These are phyloP conservation scores for Trypanosoma melophagium DNA, from an alignment of 208 protist species.

Conservation along the genomic window DNA sequence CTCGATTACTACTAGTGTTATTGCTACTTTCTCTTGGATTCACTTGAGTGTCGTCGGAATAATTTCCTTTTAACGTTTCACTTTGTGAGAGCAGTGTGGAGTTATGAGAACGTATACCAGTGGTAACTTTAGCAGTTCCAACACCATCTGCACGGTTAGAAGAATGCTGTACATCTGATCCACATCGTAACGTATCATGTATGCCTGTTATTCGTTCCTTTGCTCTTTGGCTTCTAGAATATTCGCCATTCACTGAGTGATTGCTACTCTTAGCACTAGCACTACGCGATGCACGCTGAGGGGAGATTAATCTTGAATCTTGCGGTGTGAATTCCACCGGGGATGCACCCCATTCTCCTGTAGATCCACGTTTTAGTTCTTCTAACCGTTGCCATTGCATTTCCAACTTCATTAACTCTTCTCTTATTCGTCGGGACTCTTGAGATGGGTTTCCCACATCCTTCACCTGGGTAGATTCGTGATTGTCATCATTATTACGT, in stretches of 20 bases:
- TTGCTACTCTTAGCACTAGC: too few relatives aligned
- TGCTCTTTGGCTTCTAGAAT: neutral
- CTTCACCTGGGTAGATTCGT: neutral
- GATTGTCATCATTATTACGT: neutral
- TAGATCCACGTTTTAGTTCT: slow-evolving; percentile 39
- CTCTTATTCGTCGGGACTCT: slow-evolving; percentile 30
- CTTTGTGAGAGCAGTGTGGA: slow-evolving; percentile 4
- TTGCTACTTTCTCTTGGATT: neutral
- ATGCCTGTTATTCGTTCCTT: neutral
- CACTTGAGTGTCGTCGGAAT: neutral
- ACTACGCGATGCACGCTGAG: too few relatives aligned
- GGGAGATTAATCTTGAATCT: neutral
- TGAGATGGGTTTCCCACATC: neutral
- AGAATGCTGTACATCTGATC: neutral
- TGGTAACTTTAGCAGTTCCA: neutral
- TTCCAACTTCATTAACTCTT: slow-evolving; percentile 64
- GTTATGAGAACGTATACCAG: slow-evolving; percentile 8
- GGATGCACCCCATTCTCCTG: slow-evolving; percentile 12
- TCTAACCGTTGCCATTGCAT: slow-evolving; percentile 75
- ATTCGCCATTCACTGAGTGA: too few relatives aligned
- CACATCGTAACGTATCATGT: neutral
- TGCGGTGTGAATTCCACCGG: slow-evolving; percentile 15
- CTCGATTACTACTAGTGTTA: neutral
- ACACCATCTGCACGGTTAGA: neutral
- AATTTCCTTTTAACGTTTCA: neutral